phyloP scores from a whole-genome alignment of 2,329 filamentous ascomycete species.

The Aspergillus quadrilineatus region DNA sequence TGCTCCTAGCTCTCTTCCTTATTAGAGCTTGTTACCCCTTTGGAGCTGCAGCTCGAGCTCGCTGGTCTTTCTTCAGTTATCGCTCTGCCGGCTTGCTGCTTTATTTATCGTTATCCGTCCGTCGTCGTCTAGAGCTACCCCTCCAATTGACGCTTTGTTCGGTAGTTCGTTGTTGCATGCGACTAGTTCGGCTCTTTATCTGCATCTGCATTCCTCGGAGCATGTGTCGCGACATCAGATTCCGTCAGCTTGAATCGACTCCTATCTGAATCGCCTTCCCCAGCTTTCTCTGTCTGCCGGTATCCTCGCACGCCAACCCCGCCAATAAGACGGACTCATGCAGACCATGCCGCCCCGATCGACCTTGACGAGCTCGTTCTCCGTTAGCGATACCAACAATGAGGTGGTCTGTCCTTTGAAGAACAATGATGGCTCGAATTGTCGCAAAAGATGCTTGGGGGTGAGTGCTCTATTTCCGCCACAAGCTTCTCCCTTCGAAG shows the following conservation, averaged over 20 bases:
- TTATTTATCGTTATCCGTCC: slow-evolving; percentile 6
- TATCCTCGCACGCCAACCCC: slow-evolving; percentile 17
- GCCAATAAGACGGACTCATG: slow-evolving; percentile 37
- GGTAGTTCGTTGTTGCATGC: slow-evolving; percentile 7
- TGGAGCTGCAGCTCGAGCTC: slow-evolving; percentile 10
- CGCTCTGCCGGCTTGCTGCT: background rate
- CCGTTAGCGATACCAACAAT: slow-evolving; percentile 86
- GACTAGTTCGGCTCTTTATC: slow-evolving; percentile 1
- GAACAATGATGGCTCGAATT: slow-evolving; percentile 95
- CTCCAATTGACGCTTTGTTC: slow-evolving; percentile 5
- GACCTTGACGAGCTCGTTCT: slow-evolving; percentile 84
- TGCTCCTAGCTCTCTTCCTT: slow-evolving; percentile 9
- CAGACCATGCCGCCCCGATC: slow-evolving; percentile 82
- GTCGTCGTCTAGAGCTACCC: slow-evolving; percentile 5
- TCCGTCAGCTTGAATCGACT: slow-evolving; percentile 17
- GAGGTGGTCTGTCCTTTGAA: slow-evolving; percentile 95
- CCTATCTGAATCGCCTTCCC: slow-evolving; percentile 9
- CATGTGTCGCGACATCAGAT: slow-evolving; percentile 16
- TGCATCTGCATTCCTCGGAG: slow-evolving; percentile 7
- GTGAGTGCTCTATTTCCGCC: slow-evolving; percentile 62
- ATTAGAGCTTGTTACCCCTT: slow-evolving; percentile 15
- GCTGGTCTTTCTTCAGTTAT: slow-evolving; percentile 11
- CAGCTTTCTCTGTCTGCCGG: slow-evolving; percentile 12
- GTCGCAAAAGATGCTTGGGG: slow-evolving; percentile 95
- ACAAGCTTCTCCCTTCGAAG: slow-evolving; percentile 4